A percentile compares a stretch with the other conserved stretches of the same genome.
Conservation (phyloP, 106 monocot species). For the Acorus calamus region DNA sequence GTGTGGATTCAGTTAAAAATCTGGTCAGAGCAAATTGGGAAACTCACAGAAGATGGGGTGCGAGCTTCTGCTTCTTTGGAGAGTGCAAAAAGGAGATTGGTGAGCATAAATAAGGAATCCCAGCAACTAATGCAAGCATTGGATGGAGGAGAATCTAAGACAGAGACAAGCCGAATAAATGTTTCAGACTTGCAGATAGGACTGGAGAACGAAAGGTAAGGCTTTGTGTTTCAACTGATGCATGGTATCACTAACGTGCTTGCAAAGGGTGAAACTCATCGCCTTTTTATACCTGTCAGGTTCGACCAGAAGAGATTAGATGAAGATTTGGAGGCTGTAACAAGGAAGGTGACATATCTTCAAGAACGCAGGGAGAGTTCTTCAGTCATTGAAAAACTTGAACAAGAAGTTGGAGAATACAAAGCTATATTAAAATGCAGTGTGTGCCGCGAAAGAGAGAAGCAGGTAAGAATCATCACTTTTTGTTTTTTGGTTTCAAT, state of each 20-base stretch:
- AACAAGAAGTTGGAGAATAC: slow-evolving; percentile 48
- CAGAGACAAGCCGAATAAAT: slow-evolving; percentile 35
- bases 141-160: slow-evolving; percentile 31
- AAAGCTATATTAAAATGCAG: slow-evolving; percentile 63
- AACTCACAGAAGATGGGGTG: slow-evolving; percentile 48
- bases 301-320: slow-evolving; percentile 59
- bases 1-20: slow-evolving; percentile 34
- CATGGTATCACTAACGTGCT: too few species aligned
- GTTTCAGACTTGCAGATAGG: slow-evolving; percentile 57
- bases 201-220: slow-evolving; percentile 82
- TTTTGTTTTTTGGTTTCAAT: too few species aligned
- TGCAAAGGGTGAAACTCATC: too few species aligned
- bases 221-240: too few species aligned
- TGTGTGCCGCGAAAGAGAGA: slow-evolving; percentile 51
- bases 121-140: slow-evolving; percentile 32
- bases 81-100: slow-evolving; percentile 42
- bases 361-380: slow-evolving; percentile 36
- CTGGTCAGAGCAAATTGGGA: slow-evolving; percentile 59
- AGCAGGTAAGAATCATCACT: slow-evolving; percentile 33
- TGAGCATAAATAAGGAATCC: slow-evolving; percentile 44
- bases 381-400: slow-evolving; percentile 41
- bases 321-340: slow-evolving; percentile 43
- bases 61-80: slow-evolving; percentile 35
- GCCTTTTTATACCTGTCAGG: slow-evolving; percentile 14
- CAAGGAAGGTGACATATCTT: slow-evolving; percentile 35